Percentiles rank a stretch among this genome's conserved stretches.
phyloP scores from a whole-genome alignment of 352 stramenopile genomes.

The Phytophthora foliorum region DNA sequence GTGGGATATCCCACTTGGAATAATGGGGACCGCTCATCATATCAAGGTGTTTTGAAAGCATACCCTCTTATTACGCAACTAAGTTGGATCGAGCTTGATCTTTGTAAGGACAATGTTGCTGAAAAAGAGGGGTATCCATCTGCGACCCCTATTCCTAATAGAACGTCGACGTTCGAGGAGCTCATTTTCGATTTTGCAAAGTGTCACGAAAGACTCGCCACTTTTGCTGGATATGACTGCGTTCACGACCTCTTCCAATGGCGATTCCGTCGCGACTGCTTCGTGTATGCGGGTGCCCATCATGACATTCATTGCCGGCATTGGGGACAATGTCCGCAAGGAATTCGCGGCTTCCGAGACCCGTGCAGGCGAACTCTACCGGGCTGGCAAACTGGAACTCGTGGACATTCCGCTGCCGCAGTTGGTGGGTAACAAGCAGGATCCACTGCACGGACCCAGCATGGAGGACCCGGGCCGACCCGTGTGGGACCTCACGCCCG shows the following conservation, averaged over 20 bases:
- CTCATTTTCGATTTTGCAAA: conserved; percentile 21
- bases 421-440: conserved; percentile 46
- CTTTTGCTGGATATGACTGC: conserved; percentile 17
- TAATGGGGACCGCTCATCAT: conserved; percentile 19
- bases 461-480: conserved; percentile 41
- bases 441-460: conserved; percentile 35
- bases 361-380: conserved; percentile 36
- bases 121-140: conserved; percentile 10
- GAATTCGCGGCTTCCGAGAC: conserved; percentile 31
- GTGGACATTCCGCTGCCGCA: conserved; percentile 44
- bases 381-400: conserved; percentile 39
- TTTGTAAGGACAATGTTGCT: conserved; percentile 6
- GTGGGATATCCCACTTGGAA: conserved; percentile 33
- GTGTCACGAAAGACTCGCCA: neutral
- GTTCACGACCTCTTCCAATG: conserved; percentile 13
- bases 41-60: conserved; percentile 9
- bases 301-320: conserved; percentile 40
- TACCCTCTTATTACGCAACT: neutral
- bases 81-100: conserved; percentile 9
- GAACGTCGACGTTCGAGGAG: neutral
- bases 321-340: conserved; percentile 43
- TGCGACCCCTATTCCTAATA: neutral
- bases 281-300: conserved; percentile 30
- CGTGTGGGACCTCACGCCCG: conserved; percentile 33
- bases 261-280: conserved; percentile 4